Base-by-base conservation (phyloP, 371 early-diverging fungal genomes). In the Circinella umbellata region DNA sequence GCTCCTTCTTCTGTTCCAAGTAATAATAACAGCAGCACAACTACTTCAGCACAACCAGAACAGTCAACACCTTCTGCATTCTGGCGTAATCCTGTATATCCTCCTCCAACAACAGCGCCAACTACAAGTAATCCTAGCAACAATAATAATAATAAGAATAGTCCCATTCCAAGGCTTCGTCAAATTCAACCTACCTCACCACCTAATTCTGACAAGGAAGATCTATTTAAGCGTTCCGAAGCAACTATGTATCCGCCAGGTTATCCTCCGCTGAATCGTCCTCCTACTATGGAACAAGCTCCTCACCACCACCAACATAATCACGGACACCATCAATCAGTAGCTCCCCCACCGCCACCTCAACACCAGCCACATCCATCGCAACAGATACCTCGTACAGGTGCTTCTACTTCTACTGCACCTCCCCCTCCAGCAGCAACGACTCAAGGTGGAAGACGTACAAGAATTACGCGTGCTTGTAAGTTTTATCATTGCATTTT, bases 401-500 rank as follows among this genome's bases (percentile, higher is more conserved):
- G 17, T 51, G 14, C 14, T 13, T 15, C 51, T 51, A 13, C 51
- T 51, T 5, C 51, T 51, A n/a, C 51, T 51, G 51, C 9, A 1
- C 42, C 42, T 6, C 42, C 42, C 3, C 17, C 61, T 39, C 15
- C 38, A 4, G 6, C 61, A 49, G 4, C 49, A 49, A 39, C 36
- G 9, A 15, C 27, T 11, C 64, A 34, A 35, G 37, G 38, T 18
- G 53, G 35, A n/a, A 48, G 65, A 36, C 48, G 65, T 18, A 64
- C 65, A 9, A 48, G 65, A 38, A 64, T 64, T 20, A 64, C 65
- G 37, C 65, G 65, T 51, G 65, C 65, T 34, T 64, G 65, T 64
- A 64, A 64, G 65, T 64, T 11, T 27, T 27, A 27, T 27, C 27
- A 27, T 27, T 27, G 27, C 2, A 36, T 39, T 42, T 15, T 46